Percentiles rank a stretch among this genome's conserved stretches.
These are phyloP conservation scores for Thelonectria discophora DNA, from an alignment of 2,329 filamentous ascomycete genomes.

Conservation along the genomic window DNA sequence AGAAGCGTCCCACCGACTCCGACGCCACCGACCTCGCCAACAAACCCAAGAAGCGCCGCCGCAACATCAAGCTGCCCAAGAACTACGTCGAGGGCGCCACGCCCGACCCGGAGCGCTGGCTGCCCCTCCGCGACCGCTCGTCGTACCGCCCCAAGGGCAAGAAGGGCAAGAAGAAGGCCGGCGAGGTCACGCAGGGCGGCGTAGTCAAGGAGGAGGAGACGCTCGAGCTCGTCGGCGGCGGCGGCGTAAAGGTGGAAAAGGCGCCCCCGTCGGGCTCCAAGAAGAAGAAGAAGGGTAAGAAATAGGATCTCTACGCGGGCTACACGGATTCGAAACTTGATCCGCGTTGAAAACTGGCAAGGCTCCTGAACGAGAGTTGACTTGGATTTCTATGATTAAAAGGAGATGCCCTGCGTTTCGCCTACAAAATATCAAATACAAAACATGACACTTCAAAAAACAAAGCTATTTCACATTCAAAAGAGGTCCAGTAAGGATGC, in stretches of 20 bases:
- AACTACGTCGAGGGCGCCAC: slow-evolving; percentile 80
- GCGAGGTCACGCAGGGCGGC: slow-evolving; percentile 86
- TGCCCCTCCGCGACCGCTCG: slow-evolving; percentile 88
- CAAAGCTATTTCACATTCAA: background rate
- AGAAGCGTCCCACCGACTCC: slow-evolving; percentile 59
- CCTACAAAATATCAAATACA: background rate
- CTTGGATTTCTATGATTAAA: too few relatives aligned
- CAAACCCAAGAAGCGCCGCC: slow-evolving; percentile 64
- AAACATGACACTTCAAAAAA: background rate
- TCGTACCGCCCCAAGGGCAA: slow-evolving; percentile 90
- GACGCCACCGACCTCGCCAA: slow-evolving; percentile 50
- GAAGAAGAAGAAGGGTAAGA: slow-evolving; percentile 64
- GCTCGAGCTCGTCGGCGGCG: slow-evolving; percentile 69
- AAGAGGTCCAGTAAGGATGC: background rate
- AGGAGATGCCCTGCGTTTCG: too few relatives aligned
- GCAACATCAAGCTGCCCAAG: slow-evolving; percentile 72
- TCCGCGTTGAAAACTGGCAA: too few relatives aligned
- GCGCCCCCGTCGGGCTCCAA: slow-evolving; percentile 54
- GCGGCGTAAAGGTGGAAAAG: slow-evolving; percentile 72
- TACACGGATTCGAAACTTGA: too few relatives aligned
- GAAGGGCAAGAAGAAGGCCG: slow-evolving; percentile 86
- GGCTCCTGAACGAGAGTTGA: background rate
- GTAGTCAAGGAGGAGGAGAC: slow-evolving; percentile 77
- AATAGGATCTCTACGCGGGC: slow-evolving; percentile 46
- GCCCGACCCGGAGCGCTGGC: slow-evolving; percentile 90